Conservation (phyloP, 805 yeast species). For the Kluyveromyces siamensis region DNA sequence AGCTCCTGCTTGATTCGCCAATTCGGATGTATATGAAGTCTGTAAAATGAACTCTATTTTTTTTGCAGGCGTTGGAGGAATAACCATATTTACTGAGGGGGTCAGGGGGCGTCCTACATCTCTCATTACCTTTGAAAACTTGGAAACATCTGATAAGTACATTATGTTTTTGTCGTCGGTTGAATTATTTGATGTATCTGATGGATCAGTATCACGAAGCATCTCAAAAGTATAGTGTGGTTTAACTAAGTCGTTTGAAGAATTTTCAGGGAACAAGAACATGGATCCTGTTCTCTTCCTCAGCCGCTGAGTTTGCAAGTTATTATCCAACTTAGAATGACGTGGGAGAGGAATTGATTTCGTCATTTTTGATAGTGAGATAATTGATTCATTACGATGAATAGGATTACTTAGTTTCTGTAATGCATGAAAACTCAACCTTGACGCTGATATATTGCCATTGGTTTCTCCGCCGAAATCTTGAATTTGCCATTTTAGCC, state of each 20-base stretch:
- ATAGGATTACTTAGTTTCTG: conserved; percentile 24
- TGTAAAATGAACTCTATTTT: conserved; percentile 41
- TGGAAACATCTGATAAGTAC: conserved; percentile 16
- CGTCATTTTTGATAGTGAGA: conserved; percentile 20
- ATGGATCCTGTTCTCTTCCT: conserved; percentile 20
- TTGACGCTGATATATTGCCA: conserved; percentile 6
- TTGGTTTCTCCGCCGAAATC: conserved; percentile 14
- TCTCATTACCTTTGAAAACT: conserved; percentile 19
- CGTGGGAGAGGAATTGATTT: conserved; percentile 15
- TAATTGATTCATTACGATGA: conserved; percentile 24
- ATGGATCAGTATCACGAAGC: background rate
- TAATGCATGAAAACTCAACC: conserved; percentile 24
- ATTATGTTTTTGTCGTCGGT: conserved; percentile 14
- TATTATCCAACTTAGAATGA: background rate
- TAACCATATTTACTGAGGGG: conserved; percentile 35
- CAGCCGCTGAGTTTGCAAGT: conserved; percentile 3
- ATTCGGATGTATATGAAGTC: conserved; percentile 20
- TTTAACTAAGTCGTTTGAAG: conserved; percentile 11
- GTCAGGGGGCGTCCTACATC: conserved; percentile 37
- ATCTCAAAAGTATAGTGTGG: background rate
- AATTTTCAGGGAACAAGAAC: conserved; percentile 24
- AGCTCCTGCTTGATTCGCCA: conserved; percentile 3
- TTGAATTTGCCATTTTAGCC: conserved; percentile 17
- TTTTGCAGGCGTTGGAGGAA: conserved; percentile 64
- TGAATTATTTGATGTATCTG: conserved; percentile 8